These are phyloP conservation scores for Myriangium duriaei DNA, from an alignment of 2,329 filamentous ascomycete genomes.

Conservation along the genomic window DNA sequence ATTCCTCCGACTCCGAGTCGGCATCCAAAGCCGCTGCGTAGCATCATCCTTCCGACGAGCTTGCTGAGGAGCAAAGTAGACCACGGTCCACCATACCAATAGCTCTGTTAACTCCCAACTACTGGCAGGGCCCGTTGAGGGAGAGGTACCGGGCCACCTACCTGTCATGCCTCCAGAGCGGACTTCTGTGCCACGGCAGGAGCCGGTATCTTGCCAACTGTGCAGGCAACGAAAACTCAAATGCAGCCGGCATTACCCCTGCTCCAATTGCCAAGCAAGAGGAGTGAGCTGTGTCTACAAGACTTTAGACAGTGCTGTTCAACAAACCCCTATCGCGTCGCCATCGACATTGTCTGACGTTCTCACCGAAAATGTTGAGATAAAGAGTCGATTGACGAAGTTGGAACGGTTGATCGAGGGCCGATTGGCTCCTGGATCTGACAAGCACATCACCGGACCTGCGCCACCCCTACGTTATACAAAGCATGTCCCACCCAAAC, in stretches of 20 bases:
- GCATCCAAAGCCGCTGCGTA: too few species aligned
- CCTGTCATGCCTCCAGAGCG: not conserved
- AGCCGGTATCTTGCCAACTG: constrained; percentile 17
- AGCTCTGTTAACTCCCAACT: too few species aligned
- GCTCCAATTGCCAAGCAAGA: constrained; percentile 17
- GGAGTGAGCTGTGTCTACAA: constrained; percentile 12
- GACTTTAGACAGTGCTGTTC: not conserved
- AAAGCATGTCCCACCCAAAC: not conserved
- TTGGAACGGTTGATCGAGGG: not conserved
- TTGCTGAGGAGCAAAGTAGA: too few species aligned
- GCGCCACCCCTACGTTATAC: constrained; percentile 3
- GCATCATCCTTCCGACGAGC: too few species aligned
- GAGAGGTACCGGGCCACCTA: too few species aligned
- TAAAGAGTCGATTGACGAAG: not conserved
- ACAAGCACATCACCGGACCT: not conserved
- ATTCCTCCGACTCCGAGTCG: too few species aligned
- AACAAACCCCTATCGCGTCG: not conserved
- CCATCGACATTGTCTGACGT: not conserved
- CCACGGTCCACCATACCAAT: too few species aligned
- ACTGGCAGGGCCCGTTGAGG: too few species aligned
- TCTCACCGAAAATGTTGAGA: not conserved
- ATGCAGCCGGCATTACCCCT: constrained; percentile 14
- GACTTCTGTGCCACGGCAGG: constrained; percentile 12
- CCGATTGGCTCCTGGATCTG: not conserved
- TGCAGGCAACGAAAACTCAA: constrained; percentile 17